A percentile compares a stretch with the other conserved stretches of the same genome.
Conservation (phyloP, 345 rosid genomes). For the Salix viminalis region DNA sequence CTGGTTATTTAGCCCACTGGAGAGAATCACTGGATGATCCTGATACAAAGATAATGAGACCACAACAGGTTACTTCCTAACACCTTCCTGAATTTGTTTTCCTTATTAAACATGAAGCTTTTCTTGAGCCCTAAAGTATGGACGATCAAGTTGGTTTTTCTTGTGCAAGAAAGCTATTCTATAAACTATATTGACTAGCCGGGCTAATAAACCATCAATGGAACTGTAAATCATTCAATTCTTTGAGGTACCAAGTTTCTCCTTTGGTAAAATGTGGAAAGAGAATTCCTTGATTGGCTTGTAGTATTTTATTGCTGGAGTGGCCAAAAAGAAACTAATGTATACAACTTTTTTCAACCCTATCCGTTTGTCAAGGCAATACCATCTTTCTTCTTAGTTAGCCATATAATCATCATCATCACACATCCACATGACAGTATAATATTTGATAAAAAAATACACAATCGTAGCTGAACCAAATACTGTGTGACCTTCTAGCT, state of each 20-base stretch:
- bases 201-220: neutral
- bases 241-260: neutral
- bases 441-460: neutral
- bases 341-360: neutral
- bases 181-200: neutral
- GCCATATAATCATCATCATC: neutral
- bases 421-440: neutral
- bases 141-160: neutral
- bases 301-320: neutral
- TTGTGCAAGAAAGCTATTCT: neutral
- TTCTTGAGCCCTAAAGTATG: neutral
- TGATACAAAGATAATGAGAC: conserved; percentile 97
- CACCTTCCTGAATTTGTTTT: neutral
- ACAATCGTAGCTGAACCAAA: neutral
- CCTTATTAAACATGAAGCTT: neutral
- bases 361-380: neutral
- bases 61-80: conserved; percentile 66
- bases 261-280: neutral
- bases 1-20: conserved; percentile 96
- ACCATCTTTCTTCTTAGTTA: neutral
- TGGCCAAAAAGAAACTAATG: neutral
- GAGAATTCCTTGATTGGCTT: neutral
- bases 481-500: neutral
- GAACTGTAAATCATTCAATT: neutral
- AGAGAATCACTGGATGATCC: conserved; percentile 93